Base-by-base conservation (phyloP, 148 eudicot genomes). In the Cornus controversa region DNA sequence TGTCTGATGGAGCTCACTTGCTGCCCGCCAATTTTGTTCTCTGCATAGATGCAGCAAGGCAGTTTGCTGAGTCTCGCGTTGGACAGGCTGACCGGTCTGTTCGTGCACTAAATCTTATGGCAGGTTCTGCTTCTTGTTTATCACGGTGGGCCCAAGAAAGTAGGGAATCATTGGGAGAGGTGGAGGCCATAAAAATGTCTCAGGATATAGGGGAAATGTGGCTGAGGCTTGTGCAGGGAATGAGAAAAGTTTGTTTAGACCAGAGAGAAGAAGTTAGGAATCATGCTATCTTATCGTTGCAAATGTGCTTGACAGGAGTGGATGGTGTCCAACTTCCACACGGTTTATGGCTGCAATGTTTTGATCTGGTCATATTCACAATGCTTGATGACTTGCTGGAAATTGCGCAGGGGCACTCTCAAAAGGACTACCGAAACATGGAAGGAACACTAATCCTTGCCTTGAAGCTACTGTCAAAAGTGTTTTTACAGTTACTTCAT, bases 141-240 rank as follows among this genome's bases (percentile, higher is more conserved):
- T 85, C 84, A 54, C 83, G 75, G 60, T 90, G 94, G 94, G 80
- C 81, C 31, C 70, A 67, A 63, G 89, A 90, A 64, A 79, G 90
- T 25, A 86, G 85, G 87, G 89, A 79, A 68, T 82, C 89, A 11
- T 81, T 81, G 18, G 80, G 76, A 62, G 94, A 85, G 50, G 87
- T 80, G 67, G 97, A 85, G 65, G 89, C 84, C 71, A 57, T 81
- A 10, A 92, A 90, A 71, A 73, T 90, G 83, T 86, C 86, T 70
- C 91, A 89, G 81, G 94, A 90, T 71, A 89, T 90, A 10, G 94
- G 91, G 24, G 97, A 90, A 68, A 92, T 90, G 97, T 92, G 94
- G 97, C 80, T 92, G 80, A 90, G 91, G 80, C 90, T 92, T 40
- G 97, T 87, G 20, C 94, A 89, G 75, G 97, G 89, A 62, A 63